These are phyloP conservation scores for Inga laurina DNA, from an alignment of 306 rosid species.

Conservation along the genomic window DNA sequence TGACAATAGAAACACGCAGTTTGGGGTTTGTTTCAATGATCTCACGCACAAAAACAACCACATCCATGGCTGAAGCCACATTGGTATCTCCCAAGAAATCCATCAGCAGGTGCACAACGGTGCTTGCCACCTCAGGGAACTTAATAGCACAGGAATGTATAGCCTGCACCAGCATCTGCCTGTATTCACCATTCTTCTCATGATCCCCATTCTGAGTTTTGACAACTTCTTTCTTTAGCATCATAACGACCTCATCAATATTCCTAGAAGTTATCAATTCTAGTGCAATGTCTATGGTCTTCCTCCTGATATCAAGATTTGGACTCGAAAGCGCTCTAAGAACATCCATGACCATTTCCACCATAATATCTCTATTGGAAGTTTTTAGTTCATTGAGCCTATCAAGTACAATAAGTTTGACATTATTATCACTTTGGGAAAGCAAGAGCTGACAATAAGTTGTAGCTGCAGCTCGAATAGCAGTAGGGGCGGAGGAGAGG, in stretches of 20 bases:
- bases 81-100: slow-evolving; percentile 93
- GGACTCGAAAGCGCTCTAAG: slow-evolving; percentile 86
- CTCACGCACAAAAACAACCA: slow-evolving; percentile 90
- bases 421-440: slow-evolving; percentile 95
- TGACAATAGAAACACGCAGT: slow-evolving; percentile 82
- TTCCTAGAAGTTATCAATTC: slow-evolving; percentile 81
- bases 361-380: slow-evolving; percentile 79
- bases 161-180: slow-evolving; percentile 96
- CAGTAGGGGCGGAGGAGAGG: slow-evolving; percentile 86
- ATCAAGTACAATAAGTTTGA: slow-evolving; percentile 86
- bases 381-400: slow-evolving; percentile 81
- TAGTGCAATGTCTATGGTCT: slow-evolving; percentile 88
- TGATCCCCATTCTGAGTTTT: slow-evolving; percentile 62
- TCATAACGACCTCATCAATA: slow-evolving; percentile 89
- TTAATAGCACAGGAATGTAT: slow-evolving; percentile 92
- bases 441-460: slow-evolving; percentile 80
- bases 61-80: slow-evolving; percentile 89
- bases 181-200: slow-evolving; percentile 83
- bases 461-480: slow-evolving; percentile 81
- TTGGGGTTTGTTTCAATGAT: slow-evolving; percentile 93
- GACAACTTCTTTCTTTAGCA: slow-evolving; percentile 91
- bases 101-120: slow-evolving; percentile 95
- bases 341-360: slow-evolving; percentile 92
- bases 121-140: slow-evolving; percentile 96
- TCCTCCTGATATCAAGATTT: slow-evolving; percentile 80